Evolutionary conservation across 768 basidiomycete species (phyloP), one percentile per base, ranked within the genome.

Genomic region (Suillus luteus): DNA sequence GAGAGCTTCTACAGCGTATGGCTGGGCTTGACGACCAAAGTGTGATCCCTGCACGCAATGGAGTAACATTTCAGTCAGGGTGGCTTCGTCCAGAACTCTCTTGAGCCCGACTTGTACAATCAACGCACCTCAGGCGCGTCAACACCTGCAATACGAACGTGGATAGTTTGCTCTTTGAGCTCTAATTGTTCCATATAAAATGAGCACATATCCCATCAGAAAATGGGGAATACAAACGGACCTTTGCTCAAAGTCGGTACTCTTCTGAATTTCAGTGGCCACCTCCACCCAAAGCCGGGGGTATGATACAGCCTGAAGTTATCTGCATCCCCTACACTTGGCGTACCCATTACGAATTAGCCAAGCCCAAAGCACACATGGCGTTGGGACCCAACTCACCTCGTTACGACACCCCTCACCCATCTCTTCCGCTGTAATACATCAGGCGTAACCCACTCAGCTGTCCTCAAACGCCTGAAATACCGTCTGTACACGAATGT

Each of bases 111-210:
- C 37, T 24, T 17, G 22, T 40, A 57, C 15, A 9, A 62, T 19
- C n/a, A 37, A 37, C 72, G 37, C 68, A 91, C 93, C 81, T 99
- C 96, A 0, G 96, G 96, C 1, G 96, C 96, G 72, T 99, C 96
- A 5, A 95, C 87, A 0, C 93, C 96, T 15, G 92, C 92, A 35
- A 99, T 85, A 15, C 96, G 87, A 35, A 99, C 86, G 70, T 92
- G 90, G 19, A 98, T 80, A 2, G 96, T 97, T 68, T 93, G 79
- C 65, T 89, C 85, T 71, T 86, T 91, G 55, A 96, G 79, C 0
- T 86, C 94, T 93, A 37, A 17, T 55, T 31, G 49, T 10, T 22
- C 31, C 12, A 64, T 49, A n/a, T 22, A 49, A 38, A 51, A 57
- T 27, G 17, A 57, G 58, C 19, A 41, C 11, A 49, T 22, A 14